Conservation (phyloP, 257 asterid species). For the Datura wrightii region DNA sequence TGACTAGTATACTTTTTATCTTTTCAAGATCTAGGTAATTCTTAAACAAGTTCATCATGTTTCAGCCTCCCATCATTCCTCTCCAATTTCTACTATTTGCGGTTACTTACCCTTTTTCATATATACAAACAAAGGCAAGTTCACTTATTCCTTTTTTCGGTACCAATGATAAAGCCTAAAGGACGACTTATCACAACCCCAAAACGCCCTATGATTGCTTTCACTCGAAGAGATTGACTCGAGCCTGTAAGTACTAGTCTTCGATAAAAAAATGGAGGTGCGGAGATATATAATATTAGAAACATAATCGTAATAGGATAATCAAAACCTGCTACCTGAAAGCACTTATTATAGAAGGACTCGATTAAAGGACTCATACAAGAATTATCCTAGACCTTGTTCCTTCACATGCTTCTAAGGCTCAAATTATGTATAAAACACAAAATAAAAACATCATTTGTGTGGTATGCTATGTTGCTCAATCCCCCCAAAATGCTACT, state of each 20-base stretch:
- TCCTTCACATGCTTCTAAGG: background rate
- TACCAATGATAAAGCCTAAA: background rate
- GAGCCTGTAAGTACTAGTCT: background rate
- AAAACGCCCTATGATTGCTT: background rate
- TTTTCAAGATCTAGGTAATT: conserved; percentile 24
- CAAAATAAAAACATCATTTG: background rate
- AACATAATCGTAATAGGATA: background rate
- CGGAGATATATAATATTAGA: background rate
- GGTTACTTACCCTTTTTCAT: background rate
- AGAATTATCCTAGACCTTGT: background rate
- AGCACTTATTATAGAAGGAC: background rate
- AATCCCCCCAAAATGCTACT: background rate
- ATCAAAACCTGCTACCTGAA: conserved; percentile 5
- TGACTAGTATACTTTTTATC: background rate
- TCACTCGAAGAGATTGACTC: background rate
- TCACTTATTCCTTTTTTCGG: background rate
- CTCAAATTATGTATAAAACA: background rate
- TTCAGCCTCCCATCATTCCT: background rate
- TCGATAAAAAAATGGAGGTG: background rate
- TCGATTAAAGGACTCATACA: background rate
- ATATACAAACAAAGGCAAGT: background rate
- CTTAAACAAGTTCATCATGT: conserved; percentile 17
- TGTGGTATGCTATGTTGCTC: conserved; percentile 2
- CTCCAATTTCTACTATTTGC: background rate
- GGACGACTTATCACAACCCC: background rate